Percentiles rank a stretch among this genome's conserved stretches.
Conservation (phyloP, 257 asterid species). For the Nemophila menziesii region DNA sequence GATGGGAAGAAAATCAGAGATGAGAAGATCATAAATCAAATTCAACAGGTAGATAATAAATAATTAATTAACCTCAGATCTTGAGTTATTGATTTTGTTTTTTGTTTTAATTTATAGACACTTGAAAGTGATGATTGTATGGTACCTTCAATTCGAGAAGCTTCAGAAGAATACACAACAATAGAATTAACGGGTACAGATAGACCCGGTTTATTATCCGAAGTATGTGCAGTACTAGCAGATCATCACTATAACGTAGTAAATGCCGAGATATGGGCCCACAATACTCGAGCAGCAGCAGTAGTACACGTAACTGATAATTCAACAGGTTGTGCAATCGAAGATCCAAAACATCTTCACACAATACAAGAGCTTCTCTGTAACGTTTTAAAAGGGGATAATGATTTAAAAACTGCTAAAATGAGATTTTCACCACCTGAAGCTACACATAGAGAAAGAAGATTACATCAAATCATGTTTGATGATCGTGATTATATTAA, state of each 20-base stretch:
- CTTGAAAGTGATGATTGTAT: constrained; percentile 45
- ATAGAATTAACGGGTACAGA: constrained; percentile 69
- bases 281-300: constrained; percentile 74
- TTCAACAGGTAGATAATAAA: constrained; percentile 37
- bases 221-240: constrained; percentile 66
- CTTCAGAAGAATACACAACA: constrained; percentile 53
- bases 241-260: constrained; percentile 62
- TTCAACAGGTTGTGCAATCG: constrained; percentile 41
- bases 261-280: constrained; percentile 75
- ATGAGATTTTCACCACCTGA: constrained; percentile 65
- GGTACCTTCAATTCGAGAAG: constrained; percentile 37
- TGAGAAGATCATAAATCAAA: constrained; percentile 37
- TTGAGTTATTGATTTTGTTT: background rate
- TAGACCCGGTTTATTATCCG: constrained; percentile 74
- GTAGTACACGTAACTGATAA: constrained; percentile 53
- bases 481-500: constrained; percentile 67
- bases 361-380: constrained; percentile 38
- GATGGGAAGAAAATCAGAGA: constrained; percentile 53
- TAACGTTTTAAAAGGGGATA: constrained; percentile 48
- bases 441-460: constrained; percentile 52
- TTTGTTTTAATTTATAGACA: constrained; percentile 29
- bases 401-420: constrained; percentile 42
- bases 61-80: background rate
- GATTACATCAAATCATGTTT: constrained; percentile 81
- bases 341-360: constrained; percentile 47